Conservation (phyloP, 495 filamentous ascomycete genomes). For the Tuber borchii region DNA sequence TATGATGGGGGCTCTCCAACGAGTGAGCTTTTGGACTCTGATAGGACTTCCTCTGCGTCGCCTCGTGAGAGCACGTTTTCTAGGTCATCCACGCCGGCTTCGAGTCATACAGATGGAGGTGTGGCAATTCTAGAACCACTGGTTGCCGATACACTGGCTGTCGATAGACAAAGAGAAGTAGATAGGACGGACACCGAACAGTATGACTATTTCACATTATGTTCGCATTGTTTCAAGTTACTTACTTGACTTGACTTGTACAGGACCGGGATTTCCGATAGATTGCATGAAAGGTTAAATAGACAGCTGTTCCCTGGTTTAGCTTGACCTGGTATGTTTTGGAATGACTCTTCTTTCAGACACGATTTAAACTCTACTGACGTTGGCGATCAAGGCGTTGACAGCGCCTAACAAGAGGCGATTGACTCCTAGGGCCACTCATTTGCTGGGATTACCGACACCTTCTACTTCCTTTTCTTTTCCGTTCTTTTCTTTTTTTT, state of each 20-base stretch:
- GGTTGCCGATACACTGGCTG: neutral
- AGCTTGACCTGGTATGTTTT: neutral
- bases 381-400: neutral
- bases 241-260: neutral
- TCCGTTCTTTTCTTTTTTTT: neutral
- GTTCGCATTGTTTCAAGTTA: neutral
- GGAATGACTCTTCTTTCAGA: neutral
- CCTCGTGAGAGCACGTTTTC: neutral
- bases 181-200: neutral
- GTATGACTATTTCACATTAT: neutral
- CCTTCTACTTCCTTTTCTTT: neutral
- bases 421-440: neutral
- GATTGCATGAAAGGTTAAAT: neutral
- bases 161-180: too few species aligned
- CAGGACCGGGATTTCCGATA: neutral
- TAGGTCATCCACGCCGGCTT: neutral
- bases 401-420: neutral
- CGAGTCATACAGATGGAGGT: neutral
- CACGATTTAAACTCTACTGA: neutral
- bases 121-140: neutral
- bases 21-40: neutral
- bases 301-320: neutral
- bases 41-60: neutral
- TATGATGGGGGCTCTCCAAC: neutral
- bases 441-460: neutral